phyloP scores from a whole-genome alignment of 129 eudicot genomes.

The Flaveria brownii region DNA sequence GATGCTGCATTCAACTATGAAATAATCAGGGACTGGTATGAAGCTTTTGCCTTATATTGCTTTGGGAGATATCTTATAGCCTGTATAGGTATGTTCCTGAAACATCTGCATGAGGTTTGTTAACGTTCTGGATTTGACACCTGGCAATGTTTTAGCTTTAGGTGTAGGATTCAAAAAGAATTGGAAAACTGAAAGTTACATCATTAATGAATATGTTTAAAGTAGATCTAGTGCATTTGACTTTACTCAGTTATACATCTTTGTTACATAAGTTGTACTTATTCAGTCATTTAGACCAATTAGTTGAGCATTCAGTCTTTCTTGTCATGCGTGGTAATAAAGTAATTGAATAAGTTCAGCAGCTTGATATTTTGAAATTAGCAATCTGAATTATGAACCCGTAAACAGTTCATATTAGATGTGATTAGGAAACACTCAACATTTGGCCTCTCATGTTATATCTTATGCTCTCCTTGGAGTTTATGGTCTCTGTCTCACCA shows the following conservation, averaged over 20 bases:
- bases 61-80: conserved; percentile 94
- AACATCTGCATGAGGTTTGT: conserved; percentile 8
- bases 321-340: conserved; percentile 10
- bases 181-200: background rate
- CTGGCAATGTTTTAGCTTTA: background rate
- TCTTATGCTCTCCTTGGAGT: background rate
- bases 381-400: background rate
- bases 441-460: background rate
- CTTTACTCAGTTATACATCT: background rate
- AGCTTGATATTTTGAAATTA: background rate
- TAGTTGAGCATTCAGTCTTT: conserved; percentile 8
- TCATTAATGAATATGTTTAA: background rate
- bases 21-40: conserved; percentile 91
- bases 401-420: background rate
- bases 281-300: background rate
- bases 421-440: background rate
- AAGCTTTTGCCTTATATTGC: conserved; percentile 97
- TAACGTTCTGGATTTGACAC: background rate
- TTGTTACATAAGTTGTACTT: background rate
- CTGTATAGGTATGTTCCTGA: conserved; percentile 72
- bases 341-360: background rate
- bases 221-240: background rate
- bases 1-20: conserved; percentile 84
- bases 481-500: background rate
- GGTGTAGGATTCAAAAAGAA: background rate